Conservation (phyloP, 2,329 filamentous ascomycete genomes). For the Ascosphaera apis region DNA sequence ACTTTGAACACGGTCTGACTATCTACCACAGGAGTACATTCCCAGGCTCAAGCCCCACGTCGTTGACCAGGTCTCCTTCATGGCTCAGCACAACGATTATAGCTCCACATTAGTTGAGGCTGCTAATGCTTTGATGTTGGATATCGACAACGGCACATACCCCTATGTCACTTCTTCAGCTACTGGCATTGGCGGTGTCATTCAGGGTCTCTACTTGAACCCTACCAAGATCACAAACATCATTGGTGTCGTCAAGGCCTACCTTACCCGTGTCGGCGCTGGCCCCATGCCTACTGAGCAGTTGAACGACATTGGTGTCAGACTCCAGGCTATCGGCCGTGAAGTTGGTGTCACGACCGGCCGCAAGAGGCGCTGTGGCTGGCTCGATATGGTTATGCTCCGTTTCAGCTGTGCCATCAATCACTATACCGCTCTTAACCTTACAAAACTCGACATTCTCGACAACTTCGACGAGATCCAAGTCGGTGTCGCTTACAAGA, state of each 20-base stretch:
- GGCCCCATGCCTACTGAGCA: slow-evolving; percentile 43
- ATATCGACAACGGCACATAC: slow-evolving; percentile 31
- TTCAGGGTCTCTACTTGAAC: slow-evolving; percentile 35
- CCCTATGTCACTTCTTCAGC: slow-evolving; percentile 26
- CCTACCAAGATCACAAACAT: slow-evolving; percentile 33
- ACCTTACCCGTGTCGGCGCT: slow-evolving; percentile 35
- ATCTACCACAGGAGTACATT: slow-evolving; percentile 14
- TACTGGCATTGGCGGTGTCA: slow-evolving; percentile 25
- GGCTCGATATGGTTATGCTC: slow-evolving; percentile 41
- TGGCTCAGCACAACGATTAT: slow-evolving; percentile 30
- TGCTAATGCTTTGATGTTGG: slow-evolving; percentile 40
- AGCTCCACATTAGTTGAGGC: slow-evolving; percentile 38
- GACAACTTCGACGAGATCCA: slow-evolving; percentile 41
- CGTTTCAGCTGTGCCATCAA: slow-evolving; percentile 36
- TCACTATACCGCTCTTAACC: slow-evolving; percentile 32
- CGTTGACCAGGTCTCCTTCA: slow-evolving; percentile 26
- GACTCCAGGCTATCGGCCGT: slow-evolving; percentile 30
- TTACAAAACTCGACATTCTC: slow-evolving; percentile 41
- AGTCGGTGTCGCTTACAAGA: slow-evolving; percentile 33
- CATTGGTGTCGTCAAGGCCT: slow-evolving; percentile 42
- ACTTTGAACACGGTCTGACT: background rate
- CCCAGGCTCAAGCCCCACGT: slow-evolving; percentile 16
- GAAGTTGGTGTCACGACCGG: slow-evolving; percentile 37
- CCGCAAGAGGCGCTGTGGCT: slow-evolving; percentile 38
- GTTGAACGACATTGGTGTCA: slow-evolving; percentile 32